phyloP scores from a whole-genome alignment of 345 rosid species.

The Clausena lansium region DNA sequence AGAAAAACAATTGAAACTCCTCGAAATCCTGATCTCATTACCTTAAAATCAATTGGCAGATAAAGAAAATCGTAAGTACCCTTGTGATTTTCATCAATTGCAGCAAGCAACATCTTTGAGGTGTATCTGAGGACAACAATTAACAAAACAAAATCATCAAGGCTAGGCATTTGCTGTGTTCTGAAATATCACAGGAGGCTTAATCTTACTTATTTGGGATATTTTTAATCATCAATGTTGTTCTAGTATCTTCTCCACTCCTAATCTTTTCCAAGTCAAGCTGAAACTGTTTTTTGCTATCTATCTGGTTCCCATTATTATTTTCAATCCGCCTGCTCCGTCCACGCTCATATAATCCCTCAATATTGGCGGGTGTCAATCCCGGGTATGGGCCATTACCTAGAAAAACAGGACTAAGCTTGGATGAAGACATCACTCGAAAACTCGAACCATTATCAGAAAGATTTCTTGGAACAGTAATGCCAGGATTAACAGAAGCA shows the following conservation, averaged over 20 bases:
- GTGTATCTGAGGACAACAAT: constrained; percentile 48
- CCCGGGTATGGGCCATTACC: constrained; percentile 61
- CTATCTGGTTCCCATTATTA: constrained; percentile 53
- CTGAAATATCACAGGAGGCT: not conserved
- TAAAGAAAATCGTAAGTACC: constrained; percentile 76
- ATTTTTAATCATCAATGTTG: constrained; percentile 66
- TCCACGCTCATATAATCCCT: constrained; percentile 61
- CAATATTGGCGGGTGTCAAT: constrained; percentile 42
- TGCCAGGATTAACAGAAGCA: constrained; percentile 45
- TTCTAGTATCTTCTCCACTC: constrained; percentile 58
- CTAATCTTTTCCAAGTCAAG: constrained; percentile 79
- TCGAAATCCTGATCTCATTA: constrained; percentile 29
- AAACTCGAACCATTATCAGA: constrained; percentile 55
- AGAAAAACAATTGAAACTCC: not conserved
- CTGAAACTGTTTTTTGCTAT: constrained; percentile 73
- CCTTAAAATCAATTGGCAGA: constrained; percentile 82
- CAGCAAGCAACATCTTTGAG: constrained; percentile 73
- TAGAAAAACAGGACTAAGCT: constrained; percentile 59
- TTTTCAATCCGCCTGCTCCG: constrained; percentile 59
- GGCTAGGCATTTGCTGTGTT: not conserved
- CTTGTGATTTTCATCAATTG: constrained; percentile 61
- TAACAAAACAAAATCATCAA: constrained; percentile 8
- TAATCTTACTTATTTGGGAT: constrained; percentile 58
- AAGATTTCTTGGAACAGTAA: constrained; percentile 47
- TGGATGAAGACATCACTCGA: constrained; percentile 77